phyloP scores from a whole-genome alignment of 768 basidiomycete species.

The Boletus tomentosulus region DNA sequence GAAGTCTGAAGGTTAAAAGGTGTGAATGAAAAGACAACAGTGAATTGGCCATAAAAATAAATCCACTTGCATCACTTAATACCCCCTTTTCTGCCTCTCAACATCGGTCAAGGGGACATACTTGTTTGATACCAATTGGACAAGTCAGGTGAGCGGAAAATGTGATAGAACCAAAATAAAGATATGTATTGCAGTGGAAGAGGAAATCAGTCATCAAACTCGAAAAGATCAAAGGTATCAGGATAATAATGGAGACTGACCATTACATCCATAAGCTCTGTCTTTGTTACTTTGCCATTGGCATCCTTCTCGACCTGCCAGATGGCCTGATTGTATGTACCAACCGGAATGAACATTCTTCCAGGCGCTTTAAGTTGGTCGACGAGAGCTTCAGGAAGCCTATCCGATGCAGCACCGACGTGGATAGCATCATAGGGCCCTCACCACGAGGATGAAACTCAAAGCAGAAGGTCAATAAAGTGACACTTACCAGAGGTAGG shows the following conservation, averaged over 20 bases:
- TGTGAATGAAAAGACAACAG: background rate
- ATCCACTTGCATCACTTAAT: slow-evolving; percentile 3
- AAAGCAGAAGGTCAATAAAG: background rate
- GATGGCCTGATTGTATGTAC: slow-evolving; percentile 55
- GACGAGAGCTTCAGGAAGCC: slow-evolving; percentile 63
- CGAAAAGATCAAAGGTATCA: slow-evolving; percentile 5
- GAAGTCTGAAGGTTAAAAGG: background rate
- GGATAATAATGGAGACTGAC: slow-evolving; percentile 40
- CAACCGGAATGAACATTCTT: slow-evolving; percentile 92
- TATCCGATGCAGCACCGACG: slow-evolving; percentile 88
- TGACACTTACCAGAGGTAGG: slow-evolving; percentile 29
- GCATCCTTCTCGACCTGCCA: slow-evolving; percentile 76
- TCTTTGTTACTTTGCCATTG: slow-evolving; percentile 60
- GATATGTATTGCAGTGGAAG: background rate
- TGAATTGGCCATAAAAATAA: too few species aligned
- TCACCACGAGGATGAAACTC: slow-evolving; percentile 15
- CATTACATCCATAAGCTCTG: slow-evolving; percentile 73
- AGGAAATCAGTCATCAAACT: slow-evolving; percentile 10
- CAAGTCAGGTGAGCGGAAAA: background rate
- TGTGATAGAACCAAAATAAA: background rate
- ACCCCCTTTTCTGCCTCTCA: slow-evolving; percentile 37
- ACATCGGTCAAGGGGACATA: slow-evolving; percentile 70
- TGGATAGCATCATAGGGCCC: slow-evolving; percentile 84
- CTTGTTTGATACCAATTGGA: slow-evolving; percentile 29
- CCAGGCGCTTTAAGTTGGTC: slow-evolving; percentile 75